Percentiles rank a stretch among this genome's conserved stretches.
phyloP scores from a whole-genome alignment of 1,284 basidiomycete genomes.

The Apiotrichum sp. region DNA sequence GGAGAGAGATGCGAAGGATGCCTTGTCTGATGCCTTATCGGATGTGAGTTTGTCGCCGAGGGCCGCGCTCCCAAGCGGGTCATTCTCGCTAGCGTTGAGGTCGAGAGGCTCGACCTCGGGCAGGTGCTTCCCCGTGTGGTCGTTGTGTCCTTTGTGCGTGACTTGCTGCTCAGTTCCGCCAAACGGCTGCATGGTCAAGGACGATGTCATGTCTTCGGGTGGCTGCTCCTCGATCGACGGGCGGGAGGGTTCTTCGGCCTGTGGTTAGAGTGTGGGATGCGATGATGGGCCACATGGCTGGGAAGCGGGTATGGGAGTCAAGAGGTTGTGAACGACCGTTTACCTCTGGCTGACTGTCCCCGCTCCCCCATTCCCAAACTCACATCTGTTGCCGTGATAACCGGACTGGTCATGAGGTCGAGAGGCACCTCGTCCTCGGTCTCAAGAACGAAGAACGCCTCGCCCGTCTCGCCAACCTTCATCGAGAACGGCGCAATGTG shows the following conservation, averaged over 20 bases:
- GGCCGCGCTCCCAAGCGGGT: not conserved
- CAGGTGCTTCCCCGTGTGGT: slow-evolving; percentile 12
- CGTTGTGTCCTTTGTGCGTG: slow-evolving; percentile 16
- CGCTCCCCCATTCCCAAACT: slow-evolving; percentile 10
- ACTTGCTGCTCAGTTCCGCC: slow-evolving; percentile 36
- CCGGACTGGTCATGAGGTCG: slow-evolving; percentile 87
- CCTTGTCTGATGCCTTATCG: too few species aligned
- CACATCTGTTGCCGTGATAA: slow-evolving; percentile 54
- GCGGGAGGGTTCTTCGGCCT: slow-evolving; percentile 4
- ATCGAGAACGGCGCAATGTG: slow-evolving; percentile 73
- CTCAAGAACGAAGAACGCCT: slow-evolving; percentile 98
- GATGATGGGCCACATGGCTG: too few species aligned
- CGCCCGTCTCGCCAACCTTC: slow-evolving; percentile 98
- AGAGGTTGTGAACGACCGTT: too few species aligned
- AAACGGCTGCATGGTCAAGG: slow-evolving; percentile 41
- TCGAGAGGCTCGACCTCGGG: slow-evolving; percentile 45
- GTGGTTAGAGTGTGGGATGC: too few species aligned
- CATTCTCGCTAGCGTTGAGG: slow-evolving; percentile 29
- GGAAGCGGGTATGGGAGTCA: too few species aligned
- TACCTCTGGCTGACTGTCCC: too few species aligned
- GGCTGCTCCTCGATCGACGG: not conserved
- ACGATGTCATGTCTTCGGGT: not conserved
- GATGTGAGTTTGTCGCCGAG: too few species aligned
- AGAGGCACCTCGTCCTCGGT: slow-evolving; percentile 90
- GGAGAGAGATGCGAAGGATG: too few species aligned